Evolutionary conservation across 2,329 filamentous ascomycete species (phyloP), one percentile per base, ranked within the genome.

Genomic region (Amauroascus verrucosus): DNA sequence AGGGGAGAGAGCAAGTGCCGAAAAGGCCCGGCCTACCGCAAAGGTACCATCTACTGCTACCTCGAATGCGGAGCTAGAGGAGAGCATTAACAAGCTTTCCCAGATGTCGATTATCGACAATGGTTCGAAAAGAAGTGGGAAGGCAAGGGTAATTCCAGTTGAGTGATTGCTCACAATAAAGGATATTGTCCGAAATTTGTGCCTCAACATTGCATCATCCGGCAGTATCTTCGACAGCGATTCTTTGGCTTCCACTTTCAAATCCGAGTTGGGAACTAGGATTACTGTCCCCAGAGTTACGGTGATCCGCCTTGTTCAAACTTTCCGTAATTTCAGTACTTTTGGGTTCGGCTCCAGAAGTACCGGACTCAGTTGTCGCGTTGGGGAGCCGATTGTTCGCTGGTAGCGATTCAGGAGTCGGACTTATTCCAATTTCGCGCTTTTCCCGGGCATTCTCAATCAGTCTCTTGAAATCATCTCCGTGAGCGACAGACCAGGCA

Each of bases 401-500:
- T 16, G 49, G 50, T 16, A 57, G 48, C 16, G 57, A 55, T 22
- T 57, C 61, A n/a, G 66, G 59, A 26, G 62, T 63, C n/a, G 63
- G 60, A 48, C 37, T 38, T 59, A 22, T 32, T n/a, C n/a, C 32
- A 2, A 41, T 28, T 38, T 52, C 45, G 60, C 59, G 62, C 73
- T 78, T 61, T 77, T 80, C 67, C 56, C 80, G 79, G 14, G 91
- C 93, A 60, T 79, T 83, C 2, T 83, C 84, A 61, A 97, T 91
- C 43, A 98, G 68, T 41, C 85, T 78, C 57, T 83, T 82, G 66
- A 95, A 98, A 0, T 88, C 84, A 16, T 72, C 73, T 46, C 83
- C 82, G 68, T 97, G 85, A 56, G 77, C 83, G 6, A 74, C 75
- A 22, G 84, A 82, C 84, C 91, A 95, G 0, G 81, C 84, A 1